Evolutionary conservation across 2,329 filamentous ascomycete genomes (phyloP), one percentile per base, ranked within the genome.

Genomic region (Hirsutella thompsonii): DNA sequence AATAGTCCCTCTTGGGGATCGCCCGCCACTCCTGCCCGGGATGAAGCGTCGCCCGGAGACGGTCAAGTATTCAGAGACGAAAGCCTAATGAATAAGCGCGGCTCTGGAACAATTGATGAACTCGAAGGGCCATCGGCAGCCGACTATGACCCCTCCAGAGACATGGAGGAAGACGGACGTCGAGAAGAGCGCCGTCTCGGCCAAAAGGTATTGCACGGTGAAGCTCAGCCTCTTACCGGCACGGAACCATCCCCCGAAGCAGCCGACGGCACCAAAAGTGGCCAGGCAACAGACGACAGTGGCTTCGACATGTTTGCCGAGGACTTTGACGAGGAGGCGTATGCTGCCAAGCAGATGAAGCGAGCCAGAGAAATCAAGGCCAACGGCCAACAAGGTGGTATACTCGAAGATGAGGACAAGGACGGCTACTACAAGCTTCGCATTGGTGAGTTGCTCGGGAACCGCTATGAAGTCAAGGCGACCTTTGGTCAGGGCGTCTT

Each of bases 341-440:
- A 80, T 29, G 72, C 74, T 2, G 71, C 69, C 26, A 5, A 40
- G 28, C 69, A 70, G 40, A 68, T 70, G 37, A 56, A 63, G 3
- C 61, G 57, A 20, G 56, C 61, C 2, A 61, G 67, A 10, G 67
- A 49, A 65, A 56, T 61, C 2, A 61, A 67, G 10, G 67, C 49
- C 65, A 79, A 61, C 64, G 81, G 59, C 59, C 74, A 77, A 48
- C 81, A 78, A 58, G 79, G 79, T 47, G 85, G 81, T 46, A 84
- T 90, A 59, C 75, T 95, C 40, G 90, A 96, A 54, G 90, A 94
- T 44, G 89, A 94, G 55, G 92, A 96, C 56, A 79, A 83, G 40
- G 88, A 98, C 55, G 92, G 90, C 5, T 96, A 96, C 59, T 98
- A 96, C 69, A 93, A 92, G 61, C 81, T 95, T 43, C 87, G 93